Evolutionary conservation across 164 flowering plant species (phyloP).

Genomic region (Dillenia turbinata): DNA sequence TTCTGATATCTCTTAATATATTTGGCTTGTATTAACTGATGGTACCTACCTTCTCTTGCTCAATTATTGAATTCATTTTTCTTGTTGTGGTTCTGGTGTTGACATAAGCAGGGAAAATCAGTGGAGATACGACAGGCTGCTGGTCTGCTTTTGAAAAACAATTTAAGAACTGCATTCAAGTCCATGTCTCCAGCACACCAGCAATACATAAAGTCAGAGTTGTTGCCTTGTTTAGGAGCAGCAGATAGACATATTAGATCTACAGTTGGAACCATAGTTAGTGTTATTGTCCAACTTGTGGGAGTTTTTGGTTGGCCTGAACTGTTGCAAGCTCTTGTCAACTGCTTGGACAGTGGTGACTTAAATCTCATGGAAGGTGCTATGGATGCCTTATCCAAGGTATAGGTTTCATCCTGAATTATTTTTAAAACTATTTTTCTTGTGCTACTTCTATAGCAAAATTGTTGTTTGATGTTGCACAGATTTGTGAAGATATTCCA

Average conservation of each 20-base stretch:
- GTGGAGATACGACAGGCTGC: conserved; percentile 97
- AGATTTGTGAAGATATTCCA: conserved; percentile 98
- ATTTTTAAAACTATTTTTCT: not conserved
- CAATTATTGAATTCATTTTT: too few species aligned
- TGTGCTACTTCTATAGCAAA: not conserved
- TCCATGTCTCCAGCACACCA: conserved; percentile 64
- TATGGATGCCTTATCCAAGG: conserved; percentile 99
- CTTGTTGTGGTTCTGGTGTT: too few species aligned
- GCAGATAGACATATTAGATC: conserved; percentile 87
- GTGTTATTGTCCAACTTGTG: conserved; percentile 74
- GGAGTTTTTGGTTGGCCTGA: conserved; percentile 85
- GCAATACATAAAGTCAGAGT: conserved; percentile 82
- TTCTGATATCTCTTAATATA: too few species aligned
- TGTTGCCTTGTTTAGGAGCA: conserved; percentile 89
- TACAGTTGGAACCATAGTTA: conserved; percentile 88
- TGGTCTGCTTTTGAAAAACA: conserved; percentile 88
- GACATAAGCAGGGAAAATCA: conserved; percentile 55
- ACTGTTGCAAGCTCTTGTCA: conserved; percentile 78
- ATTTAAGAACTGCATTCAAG: conserved; percentile 58
- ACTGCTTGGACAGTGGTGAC: conserved; percentile 83
- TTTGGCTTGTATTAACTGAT: too few species aligned
- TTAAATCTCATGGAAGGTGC: conserved; percentile 97
- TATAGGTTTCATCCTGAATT: conserved; percentile 14
- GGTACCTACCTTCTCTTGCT: too few species aligned
- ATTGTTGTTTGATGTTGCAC: conserved; percentile 9